phyloP scores from a whole-genome alignment of 257 asterid species.

The Nicotiana undulata region DNA sequence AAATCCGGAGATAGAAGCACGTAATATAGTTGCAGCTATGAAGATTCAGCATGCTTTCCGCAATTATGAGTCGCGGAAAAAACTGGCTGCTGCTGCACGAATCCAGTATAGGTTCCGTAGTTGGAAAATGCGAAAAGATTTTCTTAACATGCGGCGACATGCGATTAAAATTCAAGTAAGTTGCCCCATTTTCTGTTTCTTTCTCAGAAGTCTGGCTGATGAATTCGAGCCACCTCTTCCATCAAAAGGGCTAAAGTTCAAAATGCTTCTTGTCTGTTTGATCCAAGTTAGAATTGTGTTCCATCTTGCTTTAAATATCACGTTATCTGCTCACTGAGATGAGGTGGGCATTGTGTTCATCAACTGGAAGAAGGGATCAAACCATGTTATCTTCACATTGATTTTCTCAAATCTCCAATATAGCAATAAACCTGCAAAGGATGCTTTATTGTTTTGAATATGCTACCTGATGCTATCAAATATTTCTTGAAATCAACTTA shows the following conservation, averaged over 20 bases:
- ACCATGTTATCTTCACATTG: not conserved
- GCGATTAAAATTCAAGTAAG: conserved; percentile 82
- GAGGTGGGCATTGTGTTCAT: not conserved
- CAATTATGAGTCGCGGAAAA: conserved; percentile 54
- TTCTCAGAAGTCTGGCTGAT: not conserved
- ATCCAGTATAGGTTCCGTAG: conserved; percentile 80
- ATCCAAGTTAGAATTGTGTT: not conserved
- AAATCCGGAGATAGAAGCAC: conserved; percentile 82
- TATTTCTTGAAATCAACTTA: too few relatives aligned
- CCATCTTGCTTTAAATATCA: not conserved
- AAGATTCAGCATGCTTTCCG: conserved; percentile 97
- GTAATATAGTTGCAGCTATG: conserved; percentile 85
- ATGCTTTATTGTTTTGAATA: not conserved
- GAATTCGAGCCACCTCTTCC: not conserved
- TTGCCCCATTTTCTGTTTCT: not conserved
- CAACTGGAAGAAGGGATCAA: not conserved
- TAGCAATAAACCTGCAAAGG: not conserved
- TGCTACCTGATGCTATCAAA: not conserved
- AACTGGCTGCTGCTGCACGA: conserved; percentile 78
- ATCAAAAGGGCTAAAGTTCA: not conserved
- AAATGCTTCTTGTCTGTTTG: not conserved
- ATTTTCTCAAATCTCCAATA: not conserved
- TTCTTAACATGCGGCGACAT: conserved; percentile 78
- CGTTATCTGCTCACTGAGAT: not conserved
- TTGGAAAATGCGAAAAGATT: conserved; percentile 84